phyloP scores from a whole-genome alignment of 2,329 filamentous ascomycete genomes.

The Pestalotiopsis sp. region DNA sequence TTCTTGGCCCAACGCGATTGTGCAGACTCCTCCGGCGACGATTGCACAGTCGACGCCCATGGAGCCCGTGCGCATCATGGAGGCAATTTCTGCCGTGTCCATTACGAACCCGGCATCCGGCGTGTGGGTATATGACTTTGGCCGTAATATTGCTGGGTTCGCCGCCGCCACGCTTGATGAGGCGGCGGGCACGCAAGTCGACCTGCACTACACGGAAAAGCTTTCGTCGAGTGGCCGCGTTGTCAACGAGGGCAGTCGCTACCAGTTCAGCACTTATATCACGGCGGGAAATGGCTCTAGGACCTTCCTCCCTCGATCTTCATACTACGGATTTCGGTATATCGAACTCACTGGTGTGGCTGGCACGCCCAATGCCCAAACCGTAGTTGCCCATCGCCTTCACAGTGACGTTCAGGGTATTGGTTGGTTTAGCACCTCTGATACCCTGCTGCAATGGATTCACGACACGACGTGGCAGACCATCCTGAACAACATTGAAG shows the following conservation, averaged over 20 bases:
- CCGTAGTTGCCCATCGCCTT: not conserved
- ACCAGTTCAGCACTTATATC: not conserved
- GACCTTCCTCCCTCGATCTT: not conserved
- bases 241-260: not conserved
- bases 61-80: not conserved
- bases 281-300: not conserved
- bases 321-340: not conserved
- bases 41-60: not conserved
- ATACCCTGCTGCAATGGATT: not conserved
- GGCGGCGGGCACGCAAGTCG: not conserved
- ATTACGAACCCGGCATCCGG: not conserved
- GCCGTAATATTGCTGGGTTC: not conserved
- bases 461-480: not conserved
- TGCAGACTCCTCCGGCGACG: not conserved
- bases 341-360: not conserved
- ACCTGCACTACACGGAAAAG: not conserved
- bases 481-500: not conserved
- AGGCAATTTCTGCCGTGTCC: not conserved
- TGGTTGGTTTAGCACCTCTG: not conserved
- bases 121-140: not conserved
- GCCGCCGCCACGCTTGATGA: not conserved
- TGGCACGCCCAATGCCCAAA: not conserved
- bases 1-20: not conserved
- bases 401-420: not conserved
- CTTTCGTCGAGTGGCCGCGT: not conserved